A percentile compares a stretch with the other conserved stretches of the same genome.
phyloP scores from a whole-genome alignment of 345 rosid genomes.

The Erysimum cheiranthoides region DNA sequence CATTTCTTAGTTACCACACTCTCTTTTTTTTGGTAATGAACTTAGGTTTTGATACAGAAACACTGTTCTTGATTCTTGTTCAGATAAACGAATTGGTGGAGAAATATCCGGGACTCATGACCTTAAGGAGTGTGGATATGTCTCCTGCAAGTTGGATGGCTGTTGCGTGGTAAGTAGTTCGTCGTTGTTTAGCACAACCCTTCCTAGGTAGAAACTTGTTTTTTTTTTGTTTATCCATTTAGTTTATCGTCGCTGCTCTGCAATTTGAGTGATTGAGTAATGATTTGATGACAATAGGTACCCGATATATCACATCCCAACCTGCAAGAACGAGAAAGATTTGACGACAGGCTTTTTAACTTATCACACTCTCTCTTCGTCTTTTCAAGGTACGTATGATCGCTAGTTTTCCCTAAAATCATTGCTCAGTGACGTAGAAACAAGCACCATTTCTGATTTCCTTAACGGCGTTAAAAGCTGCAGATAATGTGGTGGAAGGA shows the following conservation, averaged over 20 bases:
- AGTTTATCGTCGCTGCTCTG: too few relatives aligned
- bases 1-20: not conserved
- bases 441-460: not conserved
- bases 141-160: conserved; percentile 98
- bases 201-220: not conserved
- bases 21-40: not conserved
- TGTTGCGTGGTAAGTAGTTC: conserved; percentile 69
- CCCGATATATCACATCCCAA: conserved; percentile 79
- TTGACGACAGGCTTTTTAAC: conserved; percentile 69
- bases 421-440: not conserved
- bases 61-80: conserved; percentile 9
- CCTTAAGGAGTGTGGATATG: conserved; percentile 72
- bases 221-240: too few relatives aligned
- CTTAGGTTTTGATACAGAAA: not conserved
- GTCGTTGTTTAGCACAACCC: not conserved
- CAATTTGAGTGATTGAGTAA: not conserved
- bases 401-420: not conserved
- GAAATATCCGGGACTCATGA: conserved; percentile 58
- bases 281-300: conserved; percentile 54
- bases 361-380: conserved; percentile 77
- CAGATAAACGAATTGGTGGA: conserved; percentile 63
- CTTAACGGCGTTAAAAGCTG: not conserved
- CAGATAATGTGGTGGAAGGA: conserved; percentile 50
- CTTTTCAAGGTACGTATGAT: conserved; percentile 66
- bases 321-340: conserved; percentile 60